phyloP scores from a whole-genome alignment of 768 basidiomycete species.

The Tylopilus vinaceipallidus region DNA sequence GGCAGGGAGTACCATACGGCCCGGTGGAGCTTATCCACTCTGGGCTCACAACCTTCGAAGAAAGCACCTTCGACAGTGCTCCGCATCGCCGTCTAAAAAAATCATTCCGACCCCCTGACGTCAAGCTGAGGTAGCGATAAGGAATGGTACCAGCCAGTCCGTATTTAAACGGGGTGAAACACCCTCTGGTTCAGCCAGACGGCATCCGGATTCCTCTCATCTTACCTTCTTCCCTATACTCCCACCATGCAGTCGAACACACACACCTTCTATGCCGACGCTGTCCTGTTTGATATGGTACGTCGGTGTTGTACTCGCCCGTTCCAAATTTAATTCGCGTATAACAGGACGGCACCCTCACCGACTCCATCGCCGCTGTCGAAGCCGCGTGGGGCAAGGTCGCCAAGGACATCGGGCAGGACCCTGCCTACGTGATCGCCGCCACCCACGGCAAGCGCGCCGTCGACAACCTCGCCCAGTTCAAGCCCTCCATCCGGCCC shows the following conservation, averaged over 20 bases:
- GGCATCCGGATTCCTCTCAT: slow-evolving; percentile 6
- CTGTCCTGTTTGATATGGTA: slow-evolving; percentile 70
- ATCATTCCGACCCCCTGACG: slow-evolving; percentile 29
- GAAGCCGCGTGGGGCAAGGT: slow-evolving; percentile 77
- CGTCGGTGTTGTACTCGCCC: slow-evolving; percentile 13
- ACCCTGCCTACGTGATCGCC: slow-evolving; percentile 64
- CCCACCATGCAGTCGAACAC: slow-evolving; percentile 24
- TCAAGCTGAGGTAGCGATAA: slow-evolving; percentile 19
- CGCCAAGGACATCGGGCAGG: slow-evolving; percentile 64
- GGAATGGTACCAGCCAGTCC: background rate
- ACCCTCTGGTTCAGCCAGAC: slow-evolving; percentile 7
- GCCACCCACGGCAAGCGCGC: slow-evolving; percentile 80
- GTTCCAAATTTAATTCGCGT: slow-evolving; percentile 24
- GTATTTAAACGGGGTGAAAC: slow-evolving; percentile 25
- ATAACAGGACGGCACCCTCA: slow-evolving; percentile 63
- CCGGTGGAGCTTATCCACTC: slow-evolving; percentile 14
- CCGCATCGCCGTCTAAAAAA: slow-evolving; percentile 1
- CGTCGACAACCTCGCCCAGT: slow-evolving; percentile 65
- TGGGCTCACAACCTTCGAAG: slow-evolving; percentile 9
- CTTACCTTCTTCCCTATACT: background rate
- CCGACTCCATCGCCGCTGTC: slow-evolving; percentile 71
- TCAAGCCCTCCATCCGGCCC: slow-evolving; percentile 53
- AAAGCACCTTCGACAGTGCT: background rate
- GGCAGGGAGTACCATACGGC: background rate
- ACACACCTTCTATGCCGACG: slow-evolving; percentile 49